Base-by-base conservation (phyloP, 1,139 yeast species). In the Suhomyces ambrosiae region DNA sequence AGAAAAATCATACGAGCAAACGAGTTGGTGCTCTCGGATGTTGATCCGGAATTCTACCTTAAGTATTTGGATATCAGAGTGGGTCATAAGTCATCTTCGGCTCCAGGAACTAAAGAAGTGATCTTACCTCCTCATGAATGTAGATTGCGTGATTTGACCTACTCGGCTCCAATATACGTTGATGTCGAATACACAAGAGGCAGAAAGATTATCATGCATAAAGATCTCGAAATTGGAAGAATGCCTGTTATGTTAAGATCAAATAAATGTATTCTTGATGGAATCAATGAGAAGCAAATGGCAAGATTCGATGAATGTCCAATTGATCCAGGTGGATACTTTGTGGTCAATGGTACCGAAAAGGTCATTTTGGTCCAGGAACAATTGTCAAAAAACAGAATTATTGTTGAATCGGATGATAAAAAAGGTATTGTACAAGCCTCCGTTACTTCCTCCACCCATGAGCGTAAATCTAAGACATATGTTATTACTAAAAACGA, bases 171-270 rank as follows among this genome's bases (percentile, higher is more conserved):
- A 1, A 88, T 92, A 27, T 87, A 84, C 52, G 98, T 94, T 35
- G 98, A 92, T 63, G 96, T 92, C 21, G 98, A 94, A 58, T 92
- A 92, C 57, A 92, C 97, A 1, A 74, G 97, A 56, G 98, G 97
- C 13, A 75, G 92, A 48, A 89, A 88, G 60, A 87, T 92, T 58
- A 87, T 90, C 47, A 80, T 87, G 69, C 92, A 89, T 52, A 78
- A 86, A 54, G 95, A 89, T 56, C 77, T 94, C 47, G 97, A 89
- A 57, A 90, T 92, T 43, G 99, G 98, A 27, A 78, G 96, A 54
- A 92, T 92, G 97, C 99, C 99, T 9, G 82, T 92, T 52, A 92
- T 92, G 99, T 73, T 92, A 51, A 75, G 97, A 54, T 86, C 96
- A 23, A 86, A 88, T 58, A 87, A 88, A 60, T 92, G 99, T 73